A percentile compares a stretch with the other conserved stretches of the same genome.
These are phyloP conservation scores for Lasiodiplodia hormozganensis DNA, from an alignment of 2,329 filamentous ascomycete genomes.

Conservation along the genomic window DNA sequence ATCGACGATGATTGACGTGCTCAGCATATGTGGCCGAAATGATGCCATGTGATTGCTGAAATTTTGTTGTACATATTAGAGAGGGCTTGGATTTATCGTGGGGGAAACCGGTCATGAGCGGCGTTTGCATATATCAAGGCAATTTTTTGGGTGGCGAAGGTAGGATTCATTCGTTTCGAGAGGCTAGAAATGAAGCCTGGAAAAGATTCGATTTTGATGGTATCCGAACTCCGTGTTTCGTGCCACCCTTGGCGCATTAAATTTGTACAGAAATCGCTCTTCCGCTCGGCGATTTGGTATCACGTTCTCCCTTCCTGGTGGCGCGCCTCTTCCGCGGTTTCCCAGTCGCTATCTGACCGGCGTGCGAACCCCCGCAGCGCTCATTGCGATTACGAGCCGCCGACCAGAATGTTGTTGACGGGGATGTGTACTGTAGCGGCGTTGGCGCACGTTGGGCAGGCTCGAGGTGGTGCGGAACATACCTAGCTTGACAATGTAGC, in stretches of 20 bases:
- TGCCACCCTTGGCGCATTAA: conserved; percentile 26
- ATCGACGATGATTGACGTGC: conserved; percentile 17
- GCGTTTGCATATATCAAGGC: conserved; percentile 19
- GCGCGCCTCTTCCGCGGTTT: neutral
- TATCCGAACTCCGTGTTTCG: conserved; percentile 26
- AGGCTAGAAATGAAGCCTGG: neutral
- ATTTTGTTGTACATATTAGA: conserved; percentile 21
- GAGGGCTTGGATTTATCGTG: neutral
- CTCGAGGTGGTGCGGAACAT: conserved; percentile 31
- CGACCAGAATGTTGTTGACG: conserved; percentile 61
- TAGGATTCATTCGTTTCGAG: conserved; percentile 9
- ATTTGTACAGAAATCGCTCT: conserved; percentile 26
- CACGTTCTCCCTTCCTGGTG: conserved; percentile 8
- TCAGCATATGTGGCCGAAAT: neutral
- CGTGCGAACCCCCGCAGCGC: neutral
- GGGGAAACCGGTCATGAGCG: conserved; percentile 2
- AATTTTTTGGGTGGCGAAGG: neutral
- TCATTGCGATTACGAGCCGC: conserved; percentile 41
- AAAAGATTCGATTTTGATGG: conserved; percentile 25
- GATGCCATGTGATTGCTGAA: neutral
- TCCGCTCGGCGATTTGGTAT: conserved; percentile 17
- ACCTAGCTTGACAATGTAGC: conserved; percentile 60
- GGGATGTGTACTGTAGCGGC: conserved; percentile 55
- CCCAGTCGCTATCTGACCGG: neutral
- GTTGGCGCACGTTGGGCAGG: conserved; percentile 14